Base-by-base conservation (phyloP, 768 basidiomycete genomes). In the Neoboletus magnificus region DNA sequence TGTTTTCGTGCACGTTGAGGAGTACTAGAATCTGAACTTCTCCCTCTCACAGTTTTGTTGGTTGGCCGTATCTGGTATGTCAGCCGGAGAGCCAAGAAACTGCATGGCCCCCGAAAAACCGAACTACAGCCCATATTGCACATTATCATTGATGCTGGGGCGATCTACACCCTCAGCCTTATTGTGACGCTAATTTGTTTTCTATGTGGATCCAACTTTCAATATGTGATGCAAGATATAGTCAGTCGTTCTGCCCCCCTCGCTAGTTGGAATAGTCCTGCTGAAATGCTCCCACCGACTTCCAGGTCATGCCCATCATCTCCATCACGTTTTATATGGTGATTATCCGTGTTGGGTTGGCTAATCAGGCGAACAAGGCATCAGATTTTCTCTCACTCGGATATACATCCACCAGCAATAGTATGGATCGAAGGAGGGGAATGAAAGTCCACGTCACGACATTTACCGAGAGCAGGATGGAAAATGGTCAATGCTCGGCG, bases 201-300 rank as follows among this genome's bases (percentile, higher is more conserved):
- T 20, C 4, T 25, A 1, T 25, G 8, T 5, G 5, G 32, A 13
- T 44, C 16, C 29, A 44, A 49, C 30, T 35, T 41, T 12, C 47
- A 49, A 39, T 48, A 48, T 15, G 42, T 49, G n/a, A 56, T 57
- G 18, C 16, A 44, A 37, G 35, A 56, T 25, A 56, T 56, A 35
- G 56, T 49, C 11, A 37, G 56, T n/a, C 27, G 13, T 48, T 22
- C 10, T 48, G 8, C n/a, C 18, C 8, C 30, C 5, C 16, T 18
- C 18, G 3, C 10, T 33, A 11, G 25, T 11, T 7, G 20, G 23
- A 16, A 29, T 20, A 30, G 9, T 32, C 36, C 5, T 11, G 15
- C 25, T 59, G 7, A 50, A 18, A 37, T 2, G 18, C 15, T 2
- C 15, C 7, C 11, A 8, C 22, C 20, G 4, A 13, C 37, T 9